A percentile compares a stretch with the other conserved stretches of the same genome.
Conservation (phyloP, 2,329 filamentous ascomycete species). For the Aureobasidium melanogenum region DNA sequence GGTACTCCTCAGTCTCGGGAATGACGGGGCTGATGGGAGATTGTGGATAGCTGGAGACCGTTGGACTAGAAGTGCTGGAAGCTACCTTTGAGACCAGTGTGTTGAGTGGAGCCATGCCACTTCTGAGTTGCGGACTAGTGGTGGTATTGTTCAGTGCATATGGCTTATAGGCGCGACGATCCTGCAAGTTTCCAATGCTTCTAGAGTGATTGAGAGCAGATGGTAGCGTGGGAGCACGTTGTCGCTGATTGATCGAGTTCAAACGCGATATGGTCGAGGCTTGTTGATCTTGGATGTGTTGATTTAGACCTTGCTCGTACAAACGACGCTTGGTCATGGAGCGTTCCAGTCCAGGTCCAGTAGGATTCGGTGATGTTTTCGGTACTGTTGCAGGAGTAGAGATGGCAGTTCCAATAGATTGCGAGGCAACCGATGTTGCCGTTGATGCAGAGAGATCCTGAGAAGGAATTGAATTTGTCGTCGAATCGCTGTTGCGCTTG, state of each 20-base stretch:
- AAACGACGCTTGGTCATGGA: slow-evolving; percentile 64
- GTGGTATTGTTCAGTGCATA: slow-evolving; percentile 27
- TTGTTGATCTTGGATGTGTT: slow-evolving; percentile 74
- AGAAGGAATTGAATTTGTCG: slow-evolving; percentile 65
- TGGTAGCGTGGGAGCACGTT: slow-evolving; percentile 45
- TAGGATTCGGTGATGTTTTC: slow-evolving; percentile 21
- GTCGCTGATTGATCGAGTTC: slow-evolving; percentile 61
- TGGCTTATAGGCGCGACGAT: slow-evolving; percentile 26
- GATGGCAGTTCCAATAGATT: slow-evolving; percentile 36
- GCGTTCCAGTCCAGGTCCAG: slow-evolving; percentile 44
- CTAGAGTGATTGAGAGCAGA: slow-evolving; percentile 24
- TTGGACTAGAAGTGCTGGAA: slow-evolving; percentile 32
- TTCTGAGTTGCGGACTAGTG: slow-evolving; percentile 25
- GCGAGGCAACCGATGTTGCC: slow-evolving; percentile 80
- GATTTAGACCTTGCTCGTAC: slow-evolving; percentile 74
- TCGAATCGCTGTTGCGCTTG: slow-evolving; percentile 77
- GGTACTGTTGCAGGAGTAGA: slow-evolving; percentile 28
- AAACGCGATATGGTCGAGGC: slow-evolving; percentile 66
- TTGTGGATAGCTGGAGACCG: slow-evolving; percentile 27
- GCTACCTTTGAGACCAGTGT: slow-evolving; percentile 10
- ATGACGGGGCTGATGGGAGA: slow-evolving; percentile 59
- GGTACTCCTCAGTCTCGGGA: slow-evolving; percentile 62
- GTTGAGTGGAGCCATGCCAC: neutral
- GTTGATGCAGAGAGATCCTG: slow-evolving; percentile 66
- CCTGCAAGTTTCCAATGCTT: slow-evolving; percentile 61